Base-by-base conservation (phyloP, 768 basidiomycete species). In the Chlorophyllum brunneum region DNA sequence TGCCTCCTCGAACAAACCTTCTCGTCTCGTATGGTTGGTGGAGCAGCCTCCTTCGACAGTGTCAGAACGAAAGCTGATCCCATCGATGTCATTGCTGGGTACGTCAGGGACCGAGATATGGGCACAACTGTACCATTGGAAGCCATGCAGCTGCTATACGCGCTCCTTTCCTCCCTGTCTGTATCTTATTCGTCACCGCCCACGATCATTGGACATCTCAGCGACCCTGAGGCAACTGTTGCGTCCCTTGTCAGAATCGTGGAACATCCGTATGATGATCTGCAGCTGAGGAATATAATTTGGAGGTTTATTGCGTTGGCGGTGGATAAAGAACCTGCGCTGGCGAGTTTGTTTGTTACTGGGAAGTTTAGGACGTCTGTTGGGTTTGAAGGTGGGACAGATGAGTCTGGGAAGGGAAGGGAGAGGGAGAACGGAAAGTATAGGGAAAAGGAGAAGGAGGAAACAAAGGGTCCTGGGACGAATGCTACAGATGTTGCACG, bases 291-390 rank as follows among this genome's bases (percentile, higher is more conserved):
- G 16, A 85, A 79, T 44, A 79, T 86, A 0, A 81, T 90, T 4
- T 98, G 95, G 94, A 80, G 78, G 56, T 86, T 95, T 57, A 83
- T 95, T 33, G 70, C 88, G 0, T 74, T 90, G 15, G 85, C 89
- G 1, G 82, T 95, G 11, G 85, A 90, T 59, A 86, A 85, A 55
- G 92, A 94, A 63, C 92, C 95, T 0, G 92, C 94, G 0, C 73
- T 95, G 4, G 84, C 88, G 2, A 76, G 82, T 48, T 72, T 97
- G 23, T 84, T 94, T 54, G 84, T 94, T 27, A 77, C 82, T 0
- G 92, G 92, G 2, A 78, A 81, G 36, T 86, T 90, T 58, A 77
- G 77, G 43, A 67, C 76, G 3, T 78, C 81, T 2, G 61, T 54
- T 31, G 66, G 70, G 31, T 50, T 66, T 48, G 79, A 75, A 59